Evolutionary conservation across 176 grass and related monocot species (phyloP).

Genomic region (Hyparrhenia diplandra): DNA sequence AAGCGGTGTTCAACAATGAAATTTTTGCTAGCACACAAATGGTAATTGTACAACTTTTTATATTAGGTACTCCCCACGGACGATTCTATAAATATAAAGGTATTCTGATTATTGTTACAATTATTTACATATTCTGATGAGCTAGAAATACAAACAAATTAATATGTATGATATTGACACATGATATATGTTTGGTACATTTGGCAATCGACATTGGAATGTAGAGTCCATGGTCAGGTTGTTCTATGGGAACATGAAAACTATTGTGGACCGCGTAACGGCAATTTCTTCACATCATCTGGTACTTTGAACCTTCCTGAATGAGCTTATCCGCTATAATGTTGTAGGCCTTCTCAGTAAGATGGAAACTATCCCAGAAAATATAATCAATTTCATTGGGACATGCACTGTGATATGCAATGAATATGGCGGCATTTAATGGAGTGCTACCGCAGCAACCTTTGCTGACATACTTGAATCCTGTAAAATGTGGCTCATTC

Average conservation of each 20-base stretch:
- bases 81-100: background rate
- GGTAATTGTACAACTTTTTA: too few relatives aligned
- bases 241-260: background rate
- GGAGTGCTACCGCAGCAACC: constrained; percentile 25
- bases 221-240: background rate
- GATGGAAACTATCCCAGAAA: constrained; percentile 62
- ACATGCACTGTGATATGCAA: constrained; percentile 35
- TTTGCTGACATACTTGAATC: constrained; percentile 26
- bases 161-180: background rate
- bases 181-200: background rate
- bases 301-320: background rate
- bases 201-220: background rate
- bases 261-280: background rate
- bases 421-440: constrained; percentile 31
- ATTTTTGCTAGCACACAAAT: too few relatives aligned
- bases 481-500: background rate
- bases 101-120: background rate
- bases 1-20: too few relatives aligned
- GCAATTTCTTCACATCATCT: constrained; percentile 27
- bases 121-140: background rate
- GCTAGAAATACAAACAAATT: background rate
- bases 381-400: constrained; percentile 39
- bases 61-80: too few relatives aligned
- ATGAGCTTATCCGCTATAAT: constrained; percentile 44
- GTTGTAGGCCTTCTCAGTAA: constrained; percentile 34